phyloP scores from a whole-genome alignment of 2,329 filamentous ascomycete species.

The Chaetomium sp. region DNA sequence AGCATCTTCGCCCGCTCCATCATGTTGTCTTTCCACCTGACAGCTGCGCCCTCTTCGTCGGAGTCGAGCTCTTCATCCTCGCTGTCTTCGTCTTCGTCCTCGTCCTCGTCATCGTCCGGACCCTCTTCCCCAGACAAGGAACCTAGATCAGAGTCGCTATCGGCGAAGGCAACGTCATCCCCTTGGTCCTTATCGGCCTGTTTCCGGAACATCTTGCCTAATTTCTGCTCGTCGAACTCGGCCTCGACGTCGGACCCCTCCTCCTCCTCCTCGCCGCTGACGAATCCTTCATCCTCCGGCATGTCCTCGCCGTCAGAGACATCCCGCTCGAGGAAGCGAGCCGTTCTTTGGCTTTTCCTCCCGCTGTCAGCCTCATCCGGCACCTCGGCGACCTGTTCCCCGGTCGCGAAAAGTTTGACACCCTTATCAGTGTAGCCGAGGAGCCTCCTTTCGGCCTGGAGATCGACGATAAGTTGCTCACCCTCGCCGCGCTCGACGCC shows the following conservation, averaged over 20 bases:
- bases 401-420: conserved; percentile 82
- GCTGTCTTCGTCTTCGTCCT: conserved; percentile 53
- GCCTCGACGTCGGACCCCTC: conserved; percentile 55
- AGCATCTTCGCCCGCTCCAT: conserved; percentile 71
- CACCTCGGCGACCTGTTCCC: conserved; percentile 65
- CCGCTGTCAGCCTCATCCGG: conserved; percentile 62
- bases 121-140: conserved; percentile 69
- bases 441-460: conserved; percentile 80
- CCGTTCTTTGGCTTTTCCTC: conserved; percentile 59
- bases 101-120: conserved; percentile 46
- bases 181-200: conserved; percentile 55
- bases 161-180: conserved; percentile 85
- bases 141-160: conserved; percentile 94
- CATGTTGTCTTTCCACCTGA: conserved; percentile 89
- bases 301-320: conserved; percentile 59
- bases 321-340: conserved; percentile 62
- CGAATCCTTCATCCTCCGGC: conserved; percentile 56
- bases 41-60: conserved; percentile 73
- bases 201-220: conserved; percentile 63
- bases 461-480: conserved; percentile 87
- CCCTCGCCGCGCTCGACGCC: conserved; percentile 82
- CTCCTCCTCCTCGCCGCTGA: conserved; percentile 59
- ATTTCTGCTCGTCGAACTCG: conserved; percentile 61
- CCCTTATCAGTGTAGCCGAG: conserved; percentile 82
- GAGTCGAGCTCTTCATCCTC: conserved; percentile 56